Conservation (phyloP, 202 grass and related monocot species). For the Dendrocalamus latiflorus region DNA sequence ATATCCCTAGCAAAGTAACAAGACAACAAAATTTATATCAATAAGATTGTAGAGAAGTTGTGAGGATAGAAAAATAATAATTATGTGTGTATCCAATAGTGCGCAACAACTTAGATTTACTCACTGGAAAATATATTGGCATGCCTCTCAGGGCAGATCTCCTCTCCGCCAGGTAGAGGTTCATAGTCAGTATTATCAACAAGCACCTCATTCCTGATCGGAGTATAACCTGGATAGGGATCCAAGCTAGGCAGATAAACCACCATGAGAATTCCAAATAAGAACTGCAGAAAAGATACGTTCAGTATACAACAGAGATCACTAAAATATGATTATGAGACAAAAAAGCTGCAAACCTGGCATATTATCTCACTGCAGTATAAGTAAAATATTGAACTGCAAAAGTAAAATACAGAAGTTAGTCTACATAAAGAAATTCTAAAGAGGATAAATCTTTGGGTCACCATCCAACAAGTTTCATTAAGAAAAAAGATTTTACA, state of each 20-base stretch:
- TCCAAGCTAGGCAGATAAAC: too few relatives aligned
- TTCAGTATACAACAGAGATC: too few relatives aligned
- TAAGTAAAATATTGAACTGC: conserved; percentile 76
- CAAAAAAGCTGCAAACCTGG: conserved; percentile 49
- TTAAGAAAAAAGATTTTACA: conserved; percentile 45
- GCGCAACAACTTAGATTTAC: conserved; percentile 37
- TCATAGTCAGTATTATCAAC: conserved; percentile 75
- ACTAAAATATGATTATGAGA: not conserved
- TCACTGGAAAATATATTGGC: conserved; percentile 68
- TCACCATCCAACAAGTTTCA: conserved; percentile 2
- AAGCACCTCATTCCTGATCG: conserved; percentile 55
- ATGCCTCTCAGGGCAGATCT: conserved; percentile 85
- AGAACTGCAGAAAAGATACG: too few relatives aligned
- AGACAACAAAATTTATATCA: conserved; percentile 6
- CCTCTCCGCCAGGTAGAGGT: conserved; percentile 67
- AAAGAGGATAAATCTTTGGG: not conserved
- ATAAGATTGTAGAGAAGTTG: not conserved
- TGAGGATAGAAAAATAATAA: conserved; percentile 2
- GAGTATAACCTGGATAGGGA: conserved; percentile 79
- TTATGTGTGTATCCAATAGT: not conserved
- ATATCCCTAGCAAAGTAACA: conserved; percentile 57
- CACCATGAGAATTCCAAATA: too few relatives aligned
- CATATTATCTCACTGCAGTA: conserved; percentile 62
- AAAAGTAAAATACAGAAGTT: conserved; percentile 23
- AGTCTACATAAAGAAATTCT: conserved; percentile 9